A percentile compares a stretch with the other conserved stretches of the same genome.
Conservation (phyloP, 495 filamentous ascomycete species). For the Staphylotrichum tortipilum region DNA sequence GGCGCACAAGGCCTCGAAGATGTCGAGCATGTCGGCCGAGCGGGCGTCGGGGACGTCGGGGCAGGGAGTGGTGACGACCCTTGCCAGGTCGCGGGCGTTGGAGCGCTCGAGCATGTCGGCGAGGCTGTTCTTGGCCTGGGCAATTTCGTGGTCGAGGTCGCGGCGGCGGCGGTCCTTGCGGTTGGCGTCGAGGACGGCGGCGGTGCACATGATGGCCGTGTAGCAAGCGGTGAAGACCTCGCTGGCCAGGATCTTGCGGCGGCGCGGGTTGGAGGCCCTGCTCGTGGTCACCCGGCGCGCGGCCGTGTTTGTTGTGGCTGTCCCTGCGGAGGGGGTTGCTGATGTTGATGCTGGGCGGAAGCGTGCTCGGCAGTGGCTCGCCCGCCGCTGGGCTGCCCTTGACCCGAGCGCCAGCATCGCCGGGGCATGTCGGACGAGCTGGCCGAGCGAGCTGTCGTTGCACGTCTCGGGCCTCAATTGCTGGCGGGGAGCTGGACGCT, state of each 20-base stretch:
- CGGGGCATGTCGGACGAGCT: conserved; percentile 29
- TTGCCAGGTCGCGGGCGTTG: conserved; percentile 14
- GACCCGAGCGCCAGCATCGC: conserved; percentile 65
- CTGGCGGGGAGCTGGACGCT: neutral
- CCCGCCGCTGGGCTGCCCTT: conserved; percentile 53
- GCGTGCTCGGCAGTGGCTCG: conserved; percentile 57
- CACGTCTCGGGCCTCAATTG: neutral
- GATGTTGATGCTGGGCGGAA: conserved; percentile 54
- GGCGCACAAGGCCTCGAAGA: conserved; percentile 7
- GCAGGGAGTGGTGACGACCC: conserved; percentile 1
- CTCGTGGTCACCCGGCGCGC: conserved; percentile 8
- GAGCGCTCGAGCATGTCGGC: conserved; percentile 12
- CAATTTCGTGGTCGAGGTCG: conserved; percentile 54
- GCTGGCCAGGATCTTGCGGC: conserved; percentile 44
- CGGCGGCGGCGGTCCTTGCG: conserved; percentile 52
- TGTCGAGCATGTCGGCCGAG: neutral
- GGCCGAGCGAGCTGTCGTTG: conserved; percentile 3
- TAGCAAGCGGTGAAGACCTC: conserved; percentile 64
- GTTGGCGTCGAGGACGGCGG: conserved; percentile 55
- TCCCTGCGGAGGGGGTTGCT: too few species aligned
- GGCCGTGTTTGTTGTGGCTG: conserved; percentile 35
- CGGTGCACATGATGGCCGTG: conserved; percentile 64
- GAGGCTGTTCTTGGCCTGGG: conserved; percentile 29
- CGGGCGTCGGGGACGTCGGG: neutral
- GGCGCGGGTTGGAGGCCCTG: conserved; percentile 27